Base-by-base conservation (phyloP, 2,329 filamentous ascomycete species). In the Microsporum canis region DNA sequence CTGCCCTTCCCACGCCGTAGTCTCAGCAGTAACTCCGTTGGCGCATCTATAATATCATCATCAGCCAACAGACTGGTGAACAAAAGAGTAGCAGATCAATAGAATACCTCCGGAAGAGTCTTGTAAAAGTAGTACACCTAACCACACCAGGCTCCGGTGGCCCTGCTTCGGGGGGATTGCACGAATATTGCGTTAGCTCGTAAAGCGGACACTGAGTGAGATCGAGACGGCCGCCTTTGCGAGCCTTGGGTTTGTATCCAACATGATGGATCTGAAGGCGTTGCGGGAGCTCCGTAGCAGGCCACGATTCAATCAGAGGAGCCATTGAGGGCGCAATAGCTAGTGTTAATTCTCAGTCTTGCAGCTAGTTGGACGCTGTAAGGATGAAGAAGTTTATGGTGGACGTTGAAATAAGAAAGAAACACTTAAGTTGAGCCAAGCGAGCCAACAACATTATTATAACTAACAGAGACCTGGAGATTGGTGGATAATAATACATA, bases 141-240 rank as follows among this genome's bases (percentile, higher is more conserved):
- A 81, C 70, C 31, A 81, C 71, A 2, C 74, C 71, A 2, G 76
- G 73, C 58, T 70, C 68, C 17, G 72, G 73, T 38, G 76, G 72
- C 51, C 69, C 71, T 58, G 76, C 73, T 39, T 75, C 71, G 6
- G 78, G 73, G 7, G 83, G 72, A 68, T 83, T 78, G 71, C 84
- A 87, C 31, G 79, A 79, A 68, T 85, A 86, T 72, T 87, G 84
- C 55, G 82, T 73, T 71, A 87, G 71, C 69, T 86, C 82, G 65
- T 82, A 75, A 45, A 86, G 71, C 61, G 78, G 72, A 70, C 84
- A 87, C 57, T 81, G 73, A 60, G 74, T 70, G 4, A 86, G 74
- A 36, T 81, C 73, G 63, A 84, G 72, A 14, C 77, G 72, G 31
- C 68, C 68, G 51, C 77, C 75, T 69, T 84, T 84, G 63, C 81